Evolutionary conservation across 352 stramenopile genomes (phyloP), one percentile per base, ranked within the genome.

Genomic region (Thraustochytrium striatum): DNA sequence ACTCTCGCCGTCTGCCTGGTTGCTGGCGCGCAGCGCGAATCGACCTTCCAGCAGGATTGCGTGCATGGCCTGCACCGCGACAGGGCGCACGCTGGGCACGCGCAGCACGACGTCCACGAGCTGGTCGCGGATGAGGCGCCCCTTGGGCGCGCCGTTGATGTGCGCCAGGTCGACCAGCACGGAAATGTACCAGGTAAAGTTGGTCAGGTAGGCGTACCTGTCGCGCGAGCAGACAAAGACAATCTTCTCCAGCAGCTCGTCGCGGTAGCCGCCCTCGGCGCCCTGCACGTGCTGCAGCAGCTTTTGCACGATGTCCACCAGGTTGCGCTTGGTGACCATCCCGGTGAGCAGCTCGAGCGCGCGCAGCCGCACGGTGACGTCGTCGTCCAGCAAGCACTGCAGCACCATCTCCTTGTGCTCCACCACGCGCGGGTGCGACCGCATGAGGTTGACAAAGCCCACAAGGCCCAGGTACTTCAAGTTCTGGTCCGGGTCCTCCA

Each of bases 111-210:
- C 95, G 83, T 99, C 95, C 28, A 97, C 89, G 57, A 99, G 91
- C 85, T 99, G 95, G 3, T 89, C 87, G 9, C 93, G 89, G 38
- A 99, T 90, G 32, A 97, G 87, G 21, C 86, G 72, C 57, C 83
- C 84, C 84, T 92, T 69, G 59, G 91, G 79, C 62, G 90, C 87
- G 8, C 93, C 93, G 19, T 92, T 88, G 36, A 98, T 89, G 32
- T 95, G 90, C 25, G 92, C 92, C 35, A 99, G 88, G 68, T 96
- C 88, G 25, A 98, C 89, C 8, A 99, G 86, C n/a, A 98, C 89
- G 82, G 95, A 90, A 61, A 99, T 90, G 85, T 99, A 99, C 96
- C 96, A 99, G 69, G 91, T 87, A 86, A 99, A 99, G 84, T 99
- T 95, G 21, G 81, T 79, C 47, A 99, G 89, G 81, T 97, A 96